phyloP scores from a whole-genome alignment of 1,284 basidiomycete genomes.

The Ustilago xerochloae region DNA sequence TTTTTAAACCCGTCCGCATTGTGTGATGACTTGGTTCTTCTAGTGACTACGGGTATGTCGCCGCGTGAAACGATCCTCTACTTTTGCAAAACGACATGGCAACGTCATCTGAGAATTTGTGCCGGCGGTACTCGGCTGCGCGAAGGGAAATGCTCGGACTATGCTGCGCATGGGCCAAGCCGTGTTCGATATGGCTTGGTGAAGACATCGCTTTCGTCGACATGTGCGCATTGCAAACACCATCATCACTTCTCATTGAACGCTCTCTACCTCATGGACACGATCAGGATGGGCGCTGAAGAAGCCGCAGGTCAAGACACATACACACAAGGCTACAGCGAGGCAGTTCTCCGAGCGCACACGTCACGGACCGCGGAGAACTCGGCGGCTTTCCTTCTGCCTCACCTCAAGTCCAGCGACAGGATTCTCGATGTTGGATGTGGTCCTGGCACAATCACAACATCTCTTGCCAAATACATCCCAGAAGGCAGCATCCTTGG shows the following conservation, averaged over 20 bases:
- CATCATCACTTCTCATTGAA: not conserved
- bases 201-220: too few species aligned
- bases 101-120: too few species aligned
- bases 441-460: conserved; percentile 43
- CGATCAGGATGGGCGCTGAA: conserved; percentile 5
- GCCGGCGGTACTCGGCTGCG: too few species aligned
- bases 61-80: too few species aligned
- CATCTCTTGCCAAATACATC: conserved; percentile 22
- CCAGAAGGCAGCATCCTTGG: conserved; percentile 29
- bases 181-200: too few species aligned
- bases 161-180: not conserved
- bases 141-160: too few species aligned
- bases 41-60: not conserved
- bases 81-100: too few species aligned
- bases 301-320: not conserved
- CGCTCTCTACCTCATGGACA: not conserved
- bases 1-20: not conserved
- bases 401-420: conserved; percentile 19
- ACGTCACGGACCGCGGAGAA: conserved; percentile 35
- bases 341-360: conserved; percentile 36
- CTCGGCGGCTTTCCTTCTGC: conserved; percentile 33
- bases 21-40: not conserved
- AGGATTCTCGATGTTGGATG: conserved; percentile 38
- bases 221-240: too few species aligned
- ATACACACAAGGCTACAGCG: conserved; percentile 42